These are phyloP conservation scores for Agrocybe pediades DNA, from an alignment of 768 basidiomycete species.

Conservation along the genomic window DNA sequence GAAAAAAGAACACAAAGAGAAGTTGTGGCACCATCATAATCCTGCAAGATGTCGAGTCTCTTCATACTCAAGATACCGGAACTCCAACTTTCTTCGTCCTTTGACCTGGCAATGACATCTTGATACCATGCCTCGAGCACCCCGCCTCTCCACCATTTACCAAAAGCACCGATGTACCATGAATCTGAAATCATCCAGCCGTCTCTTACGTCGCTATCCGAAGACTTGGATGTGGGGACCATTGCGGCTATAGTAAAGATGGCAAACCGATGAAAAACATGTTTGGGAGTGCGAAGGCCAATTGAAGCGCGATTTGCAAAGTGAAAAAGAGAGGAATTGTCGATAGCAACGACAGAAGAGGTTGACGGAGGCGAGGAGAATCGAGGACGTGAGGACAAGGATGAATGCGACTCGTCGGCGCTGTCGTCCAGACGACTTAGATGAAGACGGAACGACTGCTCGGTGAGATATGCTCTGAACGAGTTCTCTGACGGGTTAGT, in stretches of 20 bases:
- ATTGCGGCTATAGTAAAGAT: slow-evolving; percentile 86
- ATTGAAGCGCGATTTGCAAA: slow-evolving; percentile 94
- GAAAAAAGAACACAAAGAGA: not conserved
- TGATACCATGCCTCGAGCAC: slow-evolving; percentile 81
- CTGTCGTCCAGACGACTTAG: slow-evolving; percentile 81
- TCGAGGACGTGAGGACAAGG: slow-evolving; percentile 25
- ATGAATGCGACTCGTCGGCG: slow-evolving; percentile 51
- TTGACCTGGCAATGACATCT: slow-evolving; percentile 61
- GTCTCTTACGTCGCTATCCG: slow-evolving; percentile 41
- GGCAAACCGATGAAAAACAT: slow-evolving; percentile 82
- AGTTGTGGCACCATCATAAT: slow-evolving; percentile 59
- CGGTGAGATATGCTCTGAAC: slow-evolving; percentile 94
- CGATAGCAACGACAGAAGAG: slow-evolving; percentile 31
- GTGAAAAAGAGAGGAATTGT: slow-evolving; percentile 58
- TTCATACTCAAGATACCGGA: slow-evolving; percentile 80
- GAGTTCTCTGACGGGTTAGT: slow-evolving; percentile 94
- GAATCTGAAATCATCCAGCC: slow-evolving; percentile 66
- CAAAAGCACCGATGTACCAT: slow-evolving; percentile 91
- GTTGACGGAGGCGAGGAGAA: slow-evolving; percentile 28
- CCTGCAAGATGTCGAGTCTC: slow-evolving; percentile 68
- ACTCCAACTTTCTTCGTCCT: slow-evolving; percentile 73
- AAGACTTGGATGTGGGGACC: slow-evolving; percentile 53
- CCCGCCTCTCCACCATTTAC: slow-evolving; percentile 89
- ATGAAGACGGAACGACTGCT: slow-evolving; percentile 94
- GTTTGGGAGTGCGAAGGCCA: slow-evolving; percentile 89